phyloP scores from a whole-genome alignment of 345 rosid species.

The Mercurialis annua region DNA sequence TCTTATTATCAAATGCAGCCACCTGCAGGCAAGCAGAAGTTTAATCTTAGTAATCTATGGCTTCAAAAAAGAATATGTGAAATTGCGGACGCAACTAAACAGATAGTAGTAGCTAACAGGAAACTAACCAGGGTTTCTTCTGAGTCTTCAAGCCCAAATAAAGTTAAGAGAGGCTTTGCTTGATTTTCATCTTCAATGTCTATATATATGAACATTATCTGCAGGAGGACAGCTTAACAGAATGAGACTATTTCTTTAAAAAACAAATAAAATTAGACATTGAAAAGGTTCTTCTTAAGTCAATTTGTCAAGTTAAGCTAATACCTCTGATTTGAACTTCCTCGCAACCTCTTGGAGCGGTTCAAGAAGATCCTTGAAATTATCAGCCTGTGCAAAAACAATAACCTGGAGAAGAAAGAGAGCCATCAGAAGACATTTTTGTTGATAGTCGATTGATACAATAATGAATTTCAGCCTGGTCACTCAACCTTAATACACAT shows the following conservation, averaged over 20 bases:
- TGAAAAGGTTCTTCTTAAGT: neutral
- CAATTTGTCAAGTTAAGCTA: constrained; percentile 11
- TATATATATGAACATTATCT: constrained; percentile 73
- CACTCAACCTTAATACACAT: neutral
- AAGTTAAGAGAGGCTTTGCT: constrained; percentile 83
- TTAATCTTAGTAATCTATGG: constrained; percentile 14
- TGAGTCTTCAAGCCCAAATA: constrained; percentile 71
- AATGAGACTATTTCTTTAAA: constrained; percentile 13
- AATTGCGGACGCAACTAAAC: neutral
- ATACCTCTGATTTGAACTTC: constrained; percentile 67
- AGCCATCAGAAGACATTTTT: constrained; percentile 2
- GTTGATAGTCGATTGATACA: neutral
- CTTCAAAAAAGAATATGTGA: constrained; percentile 13
- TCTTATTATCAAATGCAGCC: constrained; percentile 71
- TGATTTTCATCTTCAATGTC: constrained; percentile 67
- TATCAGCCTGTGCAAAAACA: constrained; percentile 61
- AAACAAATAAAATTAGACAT: too few species aligned
- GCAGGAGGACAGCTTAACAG: constrained; percentile 26
- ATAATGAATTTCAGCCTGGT: neutral
- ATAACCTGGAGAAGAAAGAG: constrained; percentile 45
- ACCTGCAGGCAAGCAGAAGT: constrained; percentile 44
- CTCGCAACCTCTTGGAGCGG: constrained; percentile 68
- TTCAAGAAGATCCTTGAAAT: constrained; percentile 46
- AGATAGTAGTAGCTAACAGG: neutral
- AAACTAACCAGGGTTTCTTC: constrained; percentile 54